Conservation (phyloP, 345 rosid species). For the Firmiana major region DNA sequence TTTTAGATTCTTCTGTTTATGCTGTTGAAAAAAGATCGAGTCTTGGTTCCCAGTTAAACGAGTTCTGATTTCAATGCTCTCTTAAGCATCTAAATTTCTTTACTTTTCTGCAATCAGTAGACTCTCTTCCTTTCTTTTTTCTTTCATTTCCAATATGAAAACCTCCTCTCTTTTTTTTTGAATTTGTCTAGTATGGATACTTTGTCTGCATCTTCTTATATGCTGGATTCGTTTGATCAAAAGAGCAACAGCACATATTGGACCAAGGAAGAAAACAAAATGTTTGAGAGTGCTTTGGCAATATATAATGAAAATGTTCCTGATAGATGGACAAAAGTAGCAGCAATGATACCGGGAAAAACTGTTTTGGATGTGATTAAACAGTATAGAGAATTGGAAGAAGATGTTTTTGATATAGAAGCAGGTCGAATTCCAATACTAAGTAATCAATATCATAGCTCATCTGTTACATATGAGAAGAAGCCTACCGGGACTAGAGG, state of each 20-base stretch:
- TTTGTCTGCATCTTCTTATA: conserved; percentile 29
- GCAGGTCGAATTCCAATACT: conserved; percentile 70
- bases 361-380: conserved; percentile 47
- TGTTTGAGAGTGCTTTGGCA: conserved; percentile 65
- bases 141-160: not conserved
- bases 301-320: conserved; percentile 49
- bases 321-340: conserved; percentile 56
- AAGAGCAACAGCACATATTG: conserved; percentile 32
- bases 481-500: conserved; percentile 37
- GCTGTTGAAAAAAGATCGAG: conserved; percentile 24
- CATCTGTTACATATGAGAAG: conserved; percentile 53
- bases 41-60: conserved; percentile 30
- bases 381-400: conserved; percentile 54
- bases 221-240: conserved; percentile 23
- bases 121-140: not conserved
- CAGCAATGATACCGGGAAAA: conserved; percentile 55
- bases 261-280: conserved; percentile 66
- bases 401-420: conserved; percentile 56
- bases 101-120: not conserved
- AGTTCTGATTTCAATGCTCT: conserved; percentile 21
- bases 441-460: conserved; percentile 45
- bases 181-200: conserved; percentile 37
- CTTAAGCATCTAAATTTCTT: conserved; percentile 11
- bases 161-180: not conserved
- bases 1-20: conserved; percentile 37